Conservation (phyloP, 1,284 basidiomycete species). For the Tranzscheliella williamsii region DNA sequence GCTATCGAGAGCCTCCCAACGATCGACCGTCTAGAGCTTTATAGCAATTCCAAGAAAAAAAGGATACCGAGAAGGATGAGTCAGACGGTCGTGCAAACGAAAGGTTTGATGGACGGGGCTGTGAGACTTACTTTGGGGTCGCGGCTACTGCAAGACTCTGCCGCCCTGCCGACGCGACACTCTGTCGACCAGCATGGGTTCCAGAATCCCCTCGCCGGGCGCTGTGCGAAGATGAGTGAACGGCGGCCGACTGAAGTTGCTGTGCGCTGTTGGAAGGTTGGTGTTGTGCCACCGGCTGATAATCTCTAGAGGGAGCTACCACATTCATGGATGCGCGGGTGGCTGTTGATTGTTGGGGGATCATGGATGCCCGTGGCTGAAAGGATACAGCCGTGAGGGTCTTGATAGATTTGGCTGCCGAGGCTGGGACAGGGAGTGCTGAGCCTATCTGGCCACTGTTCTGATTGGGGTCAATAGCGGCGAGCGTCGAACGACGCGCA, state of each 20-base stretch:
- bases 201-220: conserved; percentile 22
- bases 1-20: conserved; percentile 42
- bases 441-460: conserved; percentile 38
- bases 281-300: too few relatives aligned
- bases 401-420: conserved; percentile 36
- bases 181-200: conserved; percentile 30
- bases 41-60: background rate
- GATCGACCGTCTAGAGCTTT: conserved; percentile 29
- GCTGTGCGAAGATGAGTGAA: conserved; percentile 24
- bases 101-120: background rate
- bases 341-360: conserved; percentile 29
- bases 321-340: too few relatives aligned
- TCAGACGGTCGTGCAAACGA: background rate
- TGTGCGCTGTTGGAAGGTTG: conserved; percentile 1
- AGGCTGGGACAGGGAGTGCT: conserved; percentile 31
- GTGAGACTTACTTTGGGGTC: conserved; percentile 44
- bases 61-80: background rate
- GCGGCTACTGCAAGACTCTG: conserved; percentile 40
- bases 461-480: conserved; percentile 48
- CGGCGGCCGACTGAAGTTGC: conserved; percentile 12
- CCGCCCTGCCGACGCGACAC: conserved; percentile 33
- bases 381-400: conserved; percentile 15
- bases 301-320: too few relatives aligned
- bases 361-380: conserved; percentile 38
- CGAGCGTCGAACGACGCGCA: conserved; percentile 47